Evolutionary conservation across 495 filamentous ascomycete species (phyloP), one percentile per base, ranked within the genome.

Genomic region (Hyphodiscus hymeniophilus): DNA sequence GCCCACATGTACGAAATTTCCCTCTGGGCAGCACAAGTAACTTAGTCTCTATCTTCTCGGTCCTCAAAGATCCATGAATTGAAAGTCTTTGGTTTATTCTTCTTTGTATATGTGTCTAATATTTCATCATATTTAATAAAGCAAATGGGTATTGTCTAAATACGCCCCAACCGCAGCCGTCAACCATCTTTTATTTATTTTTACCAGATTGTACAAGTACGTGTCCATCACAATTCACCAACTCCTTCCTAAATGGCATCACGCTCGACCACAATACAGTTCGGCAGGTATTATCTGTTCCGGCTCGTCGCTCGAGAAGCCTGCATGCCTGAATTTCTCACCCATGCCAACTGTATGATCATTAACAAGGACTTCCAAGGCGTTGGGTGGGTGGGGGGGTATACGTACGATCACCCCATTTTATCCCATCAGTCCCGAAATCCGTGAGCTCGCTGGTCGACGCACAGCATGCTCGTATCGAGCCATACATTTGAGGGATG

Each of bases 391-490:
- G 6, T 36, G n/a, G 34, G 34, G 17, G 2, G n/a, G n/a, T 16
- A 15, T 15, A 17, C 34, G 18, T 38, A 17, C 34, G 34, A 38
- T 38, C 34, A 38, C 34, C 41, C 48, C 41, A 51, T 10, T 39
- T 11, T 45, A 51, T 40, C 1, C 48, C 48, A 7, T 45, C 23
- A 8, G 18, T 1, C 17, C 22, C 39, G 23, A 45, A 51, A 33
- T 45, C 48, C 15, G 33, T 39, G 22, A 51, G 42, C 35, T 51
- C 34, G 5, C 33, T 45, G n/a, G 48, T 51, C 18, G 33, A 45
- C 1, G 42, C 41, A 32, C 42, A 51, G 38, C 41, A 45, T 16
- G 34, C n/a, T 10, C 34, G 41, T 11, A 41, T 45, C 1, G 33
- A 45, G 1, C 41, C 41, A 15, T 40, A 45, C 42, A 45, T 45